Evolutionary conservation across 306 rosid genomes (phyloP).

Genomic region (Datisca glomerata): DNA sequence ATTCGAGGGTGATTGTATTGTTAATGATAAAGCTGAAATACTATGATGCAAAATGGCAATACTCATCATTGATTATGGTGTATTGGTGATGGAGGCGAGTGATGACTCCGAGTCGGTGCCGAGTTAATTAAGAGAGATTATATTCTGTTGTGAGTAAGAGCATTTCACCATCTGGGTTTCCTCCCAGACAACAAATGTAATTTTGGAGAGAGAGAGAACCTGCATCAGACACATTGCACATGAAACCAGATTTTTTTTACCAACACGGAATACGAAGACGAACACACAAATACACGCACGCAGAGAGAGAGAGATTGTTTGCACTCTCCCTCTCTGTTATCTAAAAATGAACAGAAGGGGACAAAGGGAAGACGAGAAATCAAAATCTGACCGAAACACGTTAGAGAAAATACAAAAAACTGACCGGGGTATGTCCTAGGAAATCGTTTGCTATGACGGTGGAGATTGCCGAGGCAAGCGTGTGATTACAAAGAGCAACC

Average conservation of each 20-base stretch:
- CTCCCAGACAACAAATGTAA: conserved; percentile 14
- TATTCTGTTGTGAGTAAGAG: conserved; percentile 24
- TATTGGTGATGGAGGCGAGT: conserved; percentile 12
- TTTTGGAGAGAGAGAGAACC: conserved; percentile 31
- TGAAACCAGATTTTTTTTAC: conserved; percentile 36
- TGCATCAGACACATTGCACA: conserved; percentile 79
- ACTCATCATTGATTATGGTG: conserved; percentile 36
- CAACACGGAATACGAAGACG: conserved; percentile 29
- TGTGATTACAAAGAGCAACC: conserved; percentile 9
- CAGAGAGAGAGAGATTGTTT: conserved; percentile 3
- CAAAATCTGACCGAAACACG: conserved; percentile 9
- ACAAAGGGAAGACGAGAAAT: conserved; percentile 3
- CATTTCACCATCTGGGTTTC: conserved; percentile 67
- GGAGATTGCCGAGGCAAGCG: background rate
- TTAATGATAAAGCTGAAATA: conserved; percentile 24
- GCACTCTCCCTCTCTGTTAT: conserved; percentile 7
- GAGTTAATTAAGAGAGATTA: conserved; percentile 38
- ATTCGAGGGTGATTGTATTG: conserved; percentile 22
- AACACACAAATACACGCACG: too few relatives aligned
- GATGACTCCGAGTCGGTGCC: conserved; percentile 35
- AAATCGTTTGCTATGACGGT: background rate
- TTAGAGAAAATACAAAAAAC: conserved; percentile 10
- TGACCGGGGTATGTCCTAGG: background rate
- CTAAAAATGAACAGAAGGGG: conserved; percentile 4
- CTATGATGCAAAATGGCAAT: conserved; percentile 19